Evolutionary conservation across 148 eudicot species (phyloP), one percentile per base, ranked within the genome.

Genomic region (Silene uniflora): DNA sequence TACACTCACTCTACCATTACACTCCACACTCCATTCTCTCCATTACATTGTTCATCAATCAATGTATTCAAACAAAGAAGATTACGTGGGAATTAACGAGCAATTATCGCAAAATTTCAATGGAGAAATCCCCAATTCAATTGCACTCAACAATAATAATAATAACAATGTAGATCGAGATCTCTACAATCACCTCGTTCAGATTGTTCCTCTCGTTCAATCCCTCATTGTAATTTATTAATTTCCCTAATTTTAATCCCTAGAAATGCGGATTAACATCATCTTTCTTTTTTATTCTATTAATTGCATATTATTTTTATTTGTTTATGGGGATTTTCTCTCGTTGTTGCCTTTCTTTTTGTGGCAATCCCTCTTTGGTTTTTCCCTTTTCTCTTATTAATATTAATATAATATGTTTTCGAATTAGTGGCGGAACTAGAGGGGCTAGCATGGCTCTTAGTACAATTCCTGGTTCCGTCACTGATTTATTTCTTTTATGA

Each of bases 121-220:
- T 75, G 75, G 66, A 62, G 74, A 69, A 27, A 18, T 21, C 56
- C 62, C 67, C 42, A 74, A 73, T 69, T 59, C 62, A 56, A 64
- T 29, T 10, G 46, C 24, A 73, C 59, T 56, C 54, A 35, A 18
- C 52, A 67, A 35, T 18, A 70, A 69, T 52, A 78, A 81, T 76
- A 67, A 35, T 18, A 70, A 69, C 52, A 78, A 81, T 76, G 77
- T 88, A 77, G 97, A 88, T 77, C 93, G 85, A 12, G 82, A 62
- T 56, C 89, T 89, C 25, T 88, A 77, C 80, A 87, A 87, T 62
- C 88, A 92, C 32, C 88, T 92, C 16, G 91, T 89, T 39, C 86
- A 89, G 83, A 89, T 88, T 6, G 90, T 91, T 21, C 91, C 97
- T 62, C 91, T 91, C 61, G 90, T 91, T 78, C 93, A 91, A 82